phyloP scores from a whole-genome alignment of 495 filamentous ascomycete species.

The Tuber aestivum region DNA sequence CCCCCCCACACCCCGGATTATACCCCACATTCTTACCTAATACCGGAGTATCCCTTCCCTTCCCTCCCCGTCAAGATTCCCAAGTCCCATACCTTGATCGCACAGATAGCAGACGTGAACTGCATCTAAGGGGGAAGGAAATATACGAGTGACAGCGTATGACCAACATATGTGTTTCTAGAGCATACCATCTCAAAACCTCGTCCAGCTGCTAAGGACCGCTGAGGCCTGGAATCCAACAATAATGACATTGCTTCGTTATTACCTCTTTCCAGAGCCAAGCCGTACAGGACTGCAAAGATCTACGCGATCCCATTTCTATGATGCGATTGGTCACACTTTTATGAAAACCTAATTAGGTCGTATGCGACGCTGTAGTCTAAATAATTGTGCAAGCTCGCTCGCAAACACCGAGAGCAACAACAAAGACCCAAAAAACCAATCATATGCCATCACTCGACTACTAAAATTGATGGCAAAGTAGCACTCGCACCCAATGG shows the following conservation, averaged over 20 bases:
- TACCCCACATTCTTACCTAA: not conserved
- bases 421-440: not conserved
- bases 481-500: not conserved
- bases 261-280: not conserved
- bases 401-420: not conserved
- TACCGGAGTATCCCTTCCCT: not conserved
- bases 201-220: not conserved
- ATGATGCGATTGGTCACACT: not conserved
- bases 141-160: not conserved
- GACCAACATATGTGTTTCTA: not conserved
- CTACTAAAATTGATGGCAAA: not conserved
- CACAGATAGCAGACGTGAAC: not conserved
- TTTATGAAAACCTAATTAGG: not conserved
- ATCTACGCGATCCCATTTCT: not conserved
- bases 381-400: not conserved
- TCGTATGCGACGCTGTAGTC: not conserved
- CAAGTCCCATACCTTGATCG: not conserved
- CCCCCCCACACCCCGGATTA: not conserved
- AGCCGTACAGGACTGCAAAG: not conserved
- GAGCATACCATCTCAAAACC: not conserved
- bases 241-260: not conserved
- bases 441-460: slow-evolving; percentile 2
- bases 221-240: not conserved
- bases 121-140: not conserved
- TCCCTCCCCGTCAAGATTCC: not conserved